A percentile compares a stretch with the other conserved stretches of the same genome.
Conservation (phyloP, 179 eudicot species). For the Silene noctiflora region DNA sequence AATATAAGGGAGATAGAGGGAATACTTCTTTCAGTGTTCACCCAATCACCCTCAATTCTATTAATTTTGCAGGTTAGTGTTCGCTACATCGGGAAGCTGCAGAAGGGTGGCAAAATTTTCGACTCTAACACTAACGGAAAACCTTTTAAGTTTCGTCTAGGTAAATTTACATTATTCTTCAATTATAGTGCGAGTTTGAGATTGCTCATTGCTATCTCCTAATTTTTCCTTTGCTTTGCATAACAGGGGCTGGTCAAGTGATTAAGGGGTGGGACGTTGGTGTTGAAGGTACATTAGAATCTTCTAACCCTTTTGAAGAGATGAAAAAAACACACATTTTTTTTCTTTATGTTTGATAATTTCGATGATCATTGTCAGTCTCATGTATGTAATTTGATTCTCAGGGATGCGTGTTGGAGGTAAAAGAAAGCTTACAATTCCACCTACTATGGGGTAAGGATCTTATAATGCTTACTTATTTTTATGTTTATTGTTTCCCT, state of each 20-base stretch:
- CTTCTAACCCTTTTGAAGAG: not conserved
- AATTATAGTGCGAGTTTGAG: not conserved
- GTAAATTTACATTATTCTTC: slow-evolving; percentile 31
- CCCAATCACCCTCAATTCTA: not conserved
- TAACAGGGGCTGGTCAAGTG: slow-evolving; percentile 47
- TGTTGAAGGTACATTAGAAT: slow-evolving; percentile 55
- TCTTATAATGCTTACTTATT: not conserved
- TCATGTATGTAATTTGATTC: slow-evolving; percentile 18
- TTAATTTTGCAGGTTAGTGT: slow-evolving; percentile 59
- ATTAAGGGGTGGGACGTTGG: slow-evolving; percentile 98
- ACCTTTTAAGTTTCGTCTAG: slow-evolving; percentile 68
- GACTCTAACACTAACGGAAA: slow-evolving; percentile 60
- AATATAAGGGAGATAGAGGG: too few relatives aligned
- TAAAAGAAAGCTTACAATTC: slow-evolving; percentile 68
- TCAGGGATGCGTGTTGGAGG: slow-evolving; percentile 93
- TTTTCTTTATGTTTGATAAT: not conserved
- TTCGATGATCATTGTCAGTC: not conserved
- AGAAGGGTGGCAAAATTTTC: slow-evolving; percentile 56
- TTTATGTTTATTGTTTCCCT: not conserved
- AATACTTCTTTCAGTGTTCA: too few relatives aligned
- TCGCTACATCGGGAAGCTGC: slow-evolving; percentile 57
- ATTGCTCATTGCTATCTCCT: not conserved
- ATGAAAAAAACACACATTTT: not conserved
- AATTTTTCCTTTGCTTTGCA: slow-evolving; percentile 12
- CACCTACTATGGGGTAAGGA: slow-evolving; percentile 79